phyloP scores from a whole-genome alignment of 441 rosid genomes.

The Corymbia calophylla region DNA sequence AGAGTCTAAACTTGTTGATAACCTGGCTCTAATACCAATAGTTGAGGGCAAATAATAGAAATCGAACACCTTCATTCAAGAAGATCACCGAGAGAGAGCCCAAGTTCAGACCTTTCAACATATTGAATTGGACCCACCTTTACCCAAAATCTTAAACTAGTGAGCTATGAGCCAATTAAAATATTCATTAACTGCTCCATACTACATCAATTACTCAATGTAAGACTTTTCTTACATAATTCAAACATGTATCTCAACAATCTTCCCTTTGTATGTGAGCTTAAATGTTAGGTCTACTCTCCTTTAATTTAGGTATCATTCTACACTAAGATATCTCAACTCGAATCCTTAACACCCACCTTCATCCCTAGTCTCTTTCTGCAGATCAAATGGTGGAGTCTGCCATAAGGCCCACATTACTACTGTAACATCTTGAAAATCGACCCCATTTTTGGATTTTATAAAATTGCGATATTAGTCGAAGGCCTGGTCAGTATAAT shows the following conservation, averaged over 20 bases:
- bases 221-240: too few relatives aligned
- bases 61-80: not conserved
- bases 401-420: too few relatives aligned
- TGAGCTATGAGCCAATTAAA: not conserved
- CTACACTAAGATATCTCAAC: not conserved
- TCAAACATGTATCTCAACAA: not conserved
- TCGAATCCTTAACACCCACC: not conserved
- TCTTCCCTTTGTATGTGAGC: not conserved
- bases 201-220: not conserved
- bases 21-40: not conserved
- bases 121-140: not conserved
- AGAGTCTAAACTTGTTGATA: not conserved
- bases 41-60: not conserved
- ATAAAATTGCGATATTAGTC: too few relatives aligned
- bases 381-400: too few relatives aligned
- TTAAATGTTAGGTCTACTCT: not conserved
- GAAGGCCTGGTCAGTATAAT: too few relatives aligned
- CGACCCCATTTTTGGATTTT: too few relatives aligned
- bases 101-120: not conserved
- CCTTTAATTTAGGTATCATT: not conserved
- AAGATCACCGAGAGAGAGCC: not conserved
- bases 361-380: not conserved
- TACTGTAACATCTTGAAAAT: too few relatives aligned
- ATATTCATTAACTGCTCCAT: not conserved
- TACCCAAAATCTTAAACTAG: not conserved